phyloP scores from a whole-genome alignment of 2,329 filamentous ascomycete species.

The Pseudovirgaria hyperparasitica region DNA sequence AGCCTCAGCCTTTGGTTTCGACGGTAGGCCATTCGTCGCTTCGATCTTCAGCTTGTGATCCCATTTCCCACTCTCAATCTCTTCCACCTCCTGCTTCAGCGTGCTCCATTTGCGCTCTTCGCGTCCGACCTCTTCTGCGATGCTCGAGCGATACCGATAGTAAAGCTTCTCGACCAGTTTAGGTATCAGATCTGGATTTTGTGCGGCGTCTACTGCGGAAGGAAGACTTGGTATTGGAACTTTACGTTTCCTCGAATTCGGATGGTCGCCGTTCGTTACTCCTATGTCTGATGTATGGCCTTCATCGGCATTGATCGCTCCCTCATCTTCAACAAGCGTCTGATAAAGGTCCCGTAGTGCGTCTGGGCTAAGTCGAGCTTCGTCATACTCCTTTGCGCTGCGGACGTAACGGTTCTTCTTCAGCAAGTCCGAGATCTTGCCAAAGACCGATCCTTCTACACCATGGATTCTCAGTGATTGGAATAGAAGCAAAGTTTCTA shows the following conservation, averaged over 20 bases:
- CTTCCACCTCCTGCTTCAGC: slow-evolving; percentile 54
- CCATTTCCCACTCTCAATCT: slow-evolving; percentile 50
- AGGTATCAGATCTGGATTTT: slow-evolving; percentile 56
- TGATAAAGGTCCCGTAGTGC: slow-evolving; percentile 68
- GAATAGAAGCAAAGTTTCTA: slow-evolving; percentile 78
- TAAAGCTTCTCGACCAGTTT: slow-evolving; percentile 63
- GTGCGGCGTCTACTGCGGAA: slow-evolving; percentile 51
- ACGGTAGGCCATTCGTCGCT: slow-evolving; percentile 6
- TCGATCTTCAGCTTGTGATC: slow-evolving; percentile 27
- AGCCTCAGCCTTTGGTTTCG: not conserved
- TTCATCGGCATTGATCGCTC: slow-evolving; percentile 28
- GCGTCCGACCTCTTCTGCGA: slow-evolving; percentile 57
- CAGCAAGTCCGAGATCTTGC: slow-evolving; percentile 60
- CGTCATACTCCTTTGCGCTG: slow-evolving; percentile 58
- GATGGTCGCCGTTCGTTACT: slow-evolving; percentile 15
- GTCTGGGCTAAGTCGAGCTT: slow-evolving; percentile 60
- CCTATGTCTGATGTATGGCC: too few relatives aligned
- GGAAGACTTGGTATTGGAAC: slow-evolving; percentile 51
- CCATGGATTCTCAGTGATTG: slow-evolving; percentile 62
- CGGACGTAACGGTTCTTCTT: slow-evolving; percentile 61
- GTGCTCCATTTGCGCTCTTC: slow-evolving; percentile 57
- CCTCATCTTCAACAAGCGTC: slow-evolving; percentile 57
- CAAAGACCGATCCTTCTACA: slow-evolving; percentile 52
- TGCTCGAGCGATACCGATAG: slow-evolving; percentile 55
- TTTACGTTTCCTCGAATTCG: slow-evolving; percentile 58